Evolutionary conservation across 176 grass and related monocot species (phyloP), one percentile per base, ranked within the genome.

Genomic region (Metroxylon sagu): DNA sequence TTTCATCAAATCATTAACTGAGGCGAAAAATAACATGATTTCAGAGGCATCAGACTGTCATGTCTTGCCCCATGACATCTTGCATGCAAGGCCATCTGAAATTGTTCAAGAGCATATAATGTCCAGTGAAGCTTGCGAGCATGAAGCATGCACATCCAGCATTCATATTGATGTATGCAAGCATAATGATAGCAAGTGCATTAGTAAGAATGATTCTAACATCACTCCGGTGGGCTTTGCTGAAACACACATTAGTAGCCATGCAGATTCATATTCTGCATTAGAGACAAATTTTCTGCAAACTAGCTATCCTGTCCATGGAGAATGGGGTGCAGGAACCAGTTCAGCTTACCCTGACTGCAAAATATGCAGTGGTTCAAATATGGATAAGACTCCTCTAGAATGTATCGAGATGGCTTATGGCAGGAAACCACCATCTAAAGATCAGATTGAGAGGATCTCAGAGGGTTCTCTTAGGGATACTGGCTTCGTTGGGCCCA

Each of bases 371-470:
- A 54, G 26, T 19, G 14, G 16, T 48, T 48, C 19, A 5, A 18
- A 56, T 5, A 4, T 71, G 17, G 56, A 50, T 27, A 53, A 39
- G 1, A 53, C 49, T 26, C 16, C 4, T n/a, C 8, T 54, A 66
- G 57, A 66, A 56, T 86, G 19, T 75, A 52, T 82, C 63, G 65
- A 52, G 19, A 87, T 90, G 86, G 28, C 80, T 43, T 90, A 77
- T 69, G 57, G 58, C 19, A 57, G 74, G 60, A 85, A 82, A 52
- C 80, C 83, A 53, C 91, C 91, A 54, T 65, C 65, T 65, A 83
- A 82, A 74, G 73, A 86, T 15, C 54, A 78, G 56, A 63, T 83
- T 48, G 70, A 59, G 43, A 76, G 39, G 67, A 39, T 59, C 85
- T 76, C 80, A 15, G 77, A 77, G 25, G 56, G 63, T 66, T 76